A percentile compares a stretch with the other conserved stretches of the same genome.
Conservation (phyloP, 2,329 filamentous ascomycete genomes). For the Nothophoma quercina region DNA sequence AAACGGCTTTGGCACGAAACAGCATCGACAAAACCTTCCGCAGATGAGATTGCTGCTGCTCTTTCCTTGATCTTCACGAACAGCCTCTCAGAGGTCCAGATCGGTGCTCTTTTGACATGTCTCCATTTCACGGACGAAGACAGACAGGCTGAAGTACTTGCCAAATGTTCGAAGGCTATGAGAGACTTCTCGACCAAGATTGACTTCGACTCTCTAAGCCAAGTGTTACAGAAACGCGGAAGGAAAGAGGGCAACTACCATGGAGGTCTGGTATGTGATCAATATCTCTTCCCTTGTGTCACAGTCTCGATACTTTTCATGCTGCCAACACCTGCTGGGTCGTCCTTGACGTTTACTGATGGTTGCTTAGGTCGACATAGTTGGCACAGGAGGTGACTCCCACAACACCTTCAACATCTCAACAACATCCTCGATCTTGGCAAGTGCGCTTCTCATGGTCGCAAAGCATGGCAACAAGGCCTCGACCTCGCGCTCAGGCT, state of each 20-base stretch:
- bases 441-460: slow-evolving; percentile 82
- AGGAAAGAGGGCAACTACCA: slow-evolving; percentile 75
- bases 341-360: slow-evolving; percentile 9
- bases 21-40: slow-evolving; percentile 59
- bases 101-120: slow-evolving; percentile 84
- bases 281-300: too few species aligned
- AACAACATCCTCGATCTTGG: slow-evolving; percentile 91
- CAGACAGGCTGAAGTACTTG: slow-evolving; percentile 82
- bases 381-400: slow-evolving; percentile 93
- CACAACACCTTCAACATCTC: slow-evolving; percentile 99
- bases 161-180: slow-evolving; percentile 85
- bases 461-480: slow-evolving; percentile 97
- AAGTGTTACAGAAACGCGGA: slow-evolving; percentile 67
- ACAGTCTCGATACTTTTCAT: too few species aligned
- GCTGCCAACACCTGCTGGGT: too few species aligned
- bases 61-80: slow-evolving; percentile 92
- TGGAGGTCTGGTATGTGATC: slow-evolving; percentile 80
- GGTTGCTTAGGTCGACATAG: slow-evolving; percentile 78
- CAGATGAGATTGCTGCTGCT: slow-evolving; percentile 86
- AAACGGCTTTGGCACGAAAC: slow-evolving; percentile 72
- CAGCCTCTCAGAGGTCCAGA: slow-evolving; percentile 85
- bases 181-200: slow-evolving; percentile 77
- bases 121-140: slow-evolving; percentile 92
- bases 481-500: slow-evolving; percentile 93
- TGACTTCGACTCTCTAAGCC: slow-evolving; percentile 68